Percentiles rank a stretch among this genome's conserved stretches.
phyloP scores from a whole-genome alignment of 2,329 filamentous ascomycete genomes.

The Xylaria sp. region DNA sequence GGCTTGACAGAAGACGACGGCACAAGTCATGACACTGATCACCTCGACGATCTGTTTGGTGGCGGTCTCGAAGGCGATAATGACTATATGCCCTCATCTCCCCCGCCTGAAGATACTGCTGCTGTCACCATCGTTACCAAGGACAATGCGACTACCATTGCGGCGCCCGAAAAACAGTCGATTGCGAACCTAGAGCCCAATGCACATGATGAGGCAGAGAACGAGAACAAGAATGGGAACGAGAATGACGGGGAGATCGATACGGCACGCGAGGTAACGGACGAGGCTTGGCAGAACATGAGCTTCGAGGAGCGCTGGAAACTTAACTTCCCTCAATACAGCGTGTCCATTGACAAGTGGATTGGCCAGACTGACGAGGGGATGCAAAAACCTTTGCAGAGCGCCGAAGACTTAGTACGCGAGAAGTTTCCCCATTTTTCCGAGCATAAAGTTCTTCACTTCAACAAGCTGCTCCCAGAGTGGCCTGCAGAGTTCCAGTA shows the following conservation, averaged over 20 bases:
- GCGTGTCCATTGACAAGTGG: conserved; percentile 53
- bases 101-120: conserved; percentile 51
- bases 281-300: conserved; percentile 51
- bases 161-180: conserved; percentile 19
- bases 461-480: conserved; percentile 83
- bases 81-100: conserved; percentile 56
- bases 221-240: conserved; percentile 10
- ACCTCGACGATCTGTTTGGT: conserved; percentile 73
- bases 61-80: conserved; percentile 61
- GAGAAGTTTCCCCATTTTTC: conserved; percentile 85
- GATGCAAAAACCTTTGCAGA: conserved; percentile 76
- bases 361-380: conserved; percentile 59
- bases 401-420: conserved; percentile 78
- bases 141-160: neutral
- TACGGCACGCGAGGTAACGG: conserved; percentile 43
- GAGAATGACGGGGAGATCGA: conserved; percentile 34
- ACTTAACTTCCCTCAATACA: conserved; percentile 58
- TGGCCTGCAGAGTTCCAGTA: conserved; percentile 81
- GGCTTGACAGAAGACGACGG: conserved; percentile 68
- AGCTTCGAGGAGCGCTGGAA: conserved; percentile 52
- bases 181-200: conserved; percentile 6
- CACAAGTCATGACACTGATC: conserved; percentile 66
- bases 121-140: neutral
- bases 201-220: conserved; percentile 14
- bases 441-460: conserved; percentile 77